These are phyloP conservation scores for Cystobasidium pallidum DNA, from an alignment of 1,284 basidiomycete genomes.

Conservation along the genomic window DNA sequence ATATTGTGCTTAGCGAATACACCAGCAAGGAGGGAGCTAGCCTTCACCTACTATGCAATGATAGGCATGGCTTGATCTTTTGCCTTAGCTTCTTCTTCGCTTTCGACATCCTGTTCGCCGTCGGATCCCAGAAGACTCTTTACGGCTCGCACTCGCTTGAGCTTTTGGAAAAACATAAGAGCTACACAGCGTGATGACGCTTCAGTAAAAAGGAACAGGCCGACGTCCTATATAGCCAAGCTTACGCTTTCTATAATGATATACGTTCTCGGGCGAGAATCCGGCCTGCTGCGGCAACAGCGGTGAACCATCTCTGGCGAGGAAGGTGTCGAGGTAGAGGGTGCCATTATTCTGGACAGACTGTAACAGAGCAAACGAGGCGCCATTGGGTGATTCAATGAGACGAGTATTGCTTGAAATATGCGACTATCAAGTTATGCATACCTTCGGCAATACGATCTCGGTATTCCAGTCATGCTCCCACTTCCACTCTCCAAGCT, in stretches of 20 bases:
- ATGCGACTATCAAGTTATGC: neutral
- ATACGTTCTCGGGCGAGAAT: conserved; percentile 67
- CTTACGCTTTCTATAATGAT: conserved; percentile 69
- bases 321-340: conserved; percentile 73
- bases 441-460: conserved; percentile 72
- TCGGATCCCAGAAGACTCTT: conserved; percentile 73
- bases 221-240: conserved; percentile 58
- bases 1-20: conserved; percentile 63
- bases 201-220: conserved; percentile 54
- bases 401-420: neutral
- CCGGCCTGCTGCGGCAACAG: conserved; percentile 65
- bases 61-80: conserved; percentile 42
- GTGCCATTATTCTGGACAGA: conserved; percentile 74
- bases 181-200: conserved; percentile 61
- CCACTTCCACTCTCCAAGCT: conserved; percentile 79
- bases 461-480: conserved; percentile 67
- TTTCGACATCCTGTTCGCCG: conserved; percentile 59
- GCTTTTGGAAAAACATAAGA: conserved; percentile 78
- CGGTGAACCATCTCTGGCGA: conserved; percentile 69
- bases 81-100: conserved; percentile 50
- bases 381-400: too few relatives aligned
- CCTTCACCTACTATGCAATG: conserved; percentile 39
- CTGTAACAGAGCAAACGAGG: conserved; percentile 56
- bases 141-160: conserved; percentile 72
- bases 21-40: conserved; percentile 25